Evolutionary conservation across 768 basidiomycete genomes (phyloP).

Genomic region (Phlebiopsis gigantea): DNA sequence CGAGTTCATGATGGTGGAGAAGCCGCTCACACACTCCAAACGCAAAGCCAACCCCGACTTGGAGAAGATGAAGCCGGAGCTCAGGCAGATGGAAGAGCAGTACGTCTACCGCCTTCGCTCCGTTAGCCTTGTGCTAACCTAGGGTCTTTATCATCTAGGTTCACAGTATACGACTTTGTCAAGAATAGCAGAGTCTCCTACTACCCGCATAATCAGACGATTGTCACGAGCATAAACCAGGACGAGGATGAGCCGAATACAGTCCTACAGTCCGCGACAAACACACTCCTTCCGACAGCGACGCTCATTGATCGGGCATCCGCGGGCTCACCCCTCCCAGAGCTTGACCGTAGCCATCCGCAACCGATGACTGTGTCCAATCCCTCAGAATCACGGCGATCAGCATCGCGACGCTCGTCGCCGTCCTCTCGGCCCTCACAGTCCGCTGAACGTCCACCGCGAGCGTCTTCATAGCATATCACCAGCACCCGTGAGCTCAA

Average conservation of each 20-base stretch:
- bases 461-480: not conserved
- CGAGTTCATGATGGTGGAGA: slow-evolving; percentile 95
- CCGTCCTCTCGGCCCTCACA: not conserved
- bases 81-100: slow-evolving; percentile 92
- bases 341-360: not conserved
- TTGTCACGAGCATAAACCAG: slow-evolving; percentile 23
- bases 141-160: slow-evolving; percentile 40
- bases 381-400: not conserved
- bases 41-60: slow-evolving; percentile 87
- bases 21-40: slow-evolving; percentile 92
- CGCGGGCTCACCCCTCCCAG: slow-evolving; percentile 32
- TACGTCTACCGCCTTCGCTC: slow-evolving; percentile 31
- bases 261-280: slow-evolving; percentile 31
- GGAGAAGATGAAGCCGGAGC: slow-evolving; percentile 86
- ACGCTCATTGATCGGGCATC: slow-evolving; percentile 39
- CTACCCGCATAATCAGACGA: slow-evolving; percentile 79
- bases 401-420: not conserved
- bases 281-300: slow-evolving; percentile 37
- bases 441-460: not conserved
- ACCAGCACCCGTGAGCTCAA: not conserved
- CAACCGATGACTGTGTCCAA: not conserved
- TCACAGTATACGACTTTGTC: slow-evolving; percentile 84
- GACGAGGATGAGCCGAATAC: slow-evolving; percentile 22
- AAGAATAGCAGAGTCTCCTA: slow-evolving; percentile 73
- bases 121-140: slow-evolving; percentile 4